Base-by-base conservation (phyloP, 495 filamentous ascomycete species). In the Cladorrhinum samala region DNA sequence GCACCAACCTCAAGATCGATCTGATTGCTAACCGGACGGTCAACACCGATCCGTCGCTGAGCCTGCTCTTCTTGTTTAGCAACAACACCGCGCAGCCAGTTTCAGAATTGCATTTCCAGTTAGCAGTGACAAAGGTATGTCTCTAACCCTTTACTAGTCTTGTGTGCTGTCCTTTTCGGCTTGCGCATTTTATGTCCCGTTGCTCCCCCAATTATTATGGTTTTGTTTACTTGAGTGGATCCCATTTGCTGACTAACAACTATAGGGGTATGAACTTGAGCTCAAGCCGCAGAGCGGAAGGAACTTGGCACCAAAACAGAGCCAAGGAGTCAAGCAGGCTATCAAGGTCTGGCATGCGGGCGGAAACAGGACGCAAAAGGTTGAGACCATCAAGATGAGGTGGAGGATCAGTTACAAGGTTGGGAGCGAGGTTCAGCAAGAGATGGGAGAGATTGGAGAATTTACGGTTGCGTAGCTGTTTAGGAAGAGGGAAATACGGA, bases 391-490 rank as follows among this genome's bases (percentile, higher is more conserved):
- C 54, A 94, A 91, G 71, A 81, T 98, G 67, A 74, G 93, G 56
- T 98, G 90, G 88, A 87, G 88, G 62, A 85, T 85, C 9, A 79
- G 82, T 14, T 97, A 97, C 69, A 82, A 79, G 63, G 63, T 93
- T 2, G 88, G 79, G 1, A 72, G 65, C 8, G 78, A 84, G 60
- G 53, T 59, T 39, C 67, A 77, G 61, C 82, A 77, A 52, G 91
- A 97, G 72, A 89, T 88, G 70, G 93, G 92, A 16, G 90, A 95
- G 77, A 86, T 97, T 52, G 78, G 84, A n/a, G 77, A 86, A 50
- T 80, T 98, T 65, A 86, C 86, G 2, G 79, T 96, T 68, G 78
- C 85, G 59, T 67, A 50, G 25, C 11, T 2, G 18, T 40, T n/a
- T n/a, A n/a, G n/a, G n/a, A n/a, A n/a, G n/a, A n/a, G n/a, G n/a